Conservation (phyloP, 176 grass and related monocot species). For the Lolium multiflorum region DNA sequence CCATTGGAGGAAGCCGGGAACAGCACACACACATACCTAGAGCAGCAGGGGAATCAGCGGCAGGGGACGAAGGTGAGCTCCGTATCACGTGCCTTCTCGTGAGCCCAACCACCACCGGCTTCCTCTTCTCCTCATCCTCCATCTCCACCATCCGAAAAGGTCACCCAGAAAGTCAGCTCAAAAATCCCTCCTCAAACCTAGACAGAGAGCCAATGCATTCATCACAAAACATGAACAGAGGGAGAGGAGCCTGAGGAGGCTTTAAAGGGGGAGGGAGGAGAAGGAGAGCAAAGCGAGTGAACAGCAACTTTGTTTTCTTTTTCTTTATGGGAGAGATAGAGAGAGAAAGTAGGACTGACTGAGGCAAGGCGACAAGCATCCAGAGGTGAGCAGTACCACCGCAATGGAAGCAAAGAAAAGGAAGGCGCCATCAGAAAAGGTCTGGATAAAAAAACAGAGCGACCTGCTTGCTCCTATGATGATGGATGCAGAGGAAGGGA, state of each 20-base stretch:
- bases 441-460: background rate
- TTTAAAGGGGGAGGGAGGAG: background rate
- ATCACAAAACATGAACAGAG: background rate
- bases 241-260: background rate
- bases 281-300: constrained; percentile 24
- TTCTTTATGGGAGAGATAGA: background rate
- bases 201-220: background rate
- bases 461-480: constrained; percentile 36
- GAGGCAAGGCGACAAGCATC: constrained; percentile 46
- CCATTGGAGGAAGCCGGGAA: background rate
- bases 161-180: constrained; percentile 31
- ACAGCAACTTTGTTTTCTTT: constrained; percentile 2
- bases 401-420: constrained; percentile 48
- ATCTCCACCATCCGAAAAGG: constrained; percentile 49
- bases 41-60: background rate
- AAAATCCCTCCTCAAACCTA: background rate
- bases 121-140: constrained; percentile 41
- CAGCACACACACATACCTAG: background rate
- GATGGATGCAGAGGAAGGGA: constrained; percentile 29
- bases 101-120: constrained; percentile 44
- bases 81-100: constrained; percentile 41
- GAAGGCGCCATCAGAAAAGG: constrained; percentile 1
- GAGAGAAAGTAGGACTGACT: constrained; percentile 12
- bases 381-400: constrained; percentile 32
- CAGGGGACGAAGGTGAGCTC: constrained; percentile 16